A percentile compares a stretch with the other conserved stretches of the same genome.
Evolutionary conservation across 495 filamentous ascomycete genomes (phyloP).

Genomic region (Choiromyces venosus): DNA sequence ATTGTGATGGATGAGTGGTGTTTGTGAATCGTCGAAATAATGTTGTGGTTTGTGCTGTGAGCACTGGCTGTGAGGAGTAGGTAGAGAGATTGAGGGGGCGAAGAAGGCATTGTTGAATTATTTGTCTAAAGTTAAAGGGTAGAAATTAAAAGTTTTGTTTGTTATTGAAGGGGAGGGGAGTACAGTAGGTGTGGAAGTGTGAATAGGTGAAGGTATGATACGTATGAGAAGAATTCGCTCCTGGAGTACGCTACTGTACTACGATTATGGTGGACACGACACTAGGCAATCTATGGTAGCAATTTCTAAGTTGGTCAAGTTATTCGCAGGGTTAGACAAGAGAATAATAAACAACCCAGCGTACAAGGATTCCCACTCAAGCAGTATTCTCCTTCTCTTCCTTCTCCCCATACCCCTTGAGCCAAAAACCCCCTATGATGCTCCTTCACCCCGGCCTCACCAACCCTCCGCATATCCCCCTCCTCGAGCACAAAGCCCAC

Average conservation of each 20-base stretch:
- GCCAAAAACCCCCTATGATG: conserved; percentile 60
- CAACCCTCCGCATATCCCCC: conserved; percentile 59
- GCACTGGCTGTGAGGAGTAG: not conserved
- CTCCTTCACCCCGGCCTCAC: conserved; percentile 61
- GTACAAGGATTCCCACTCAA: too few relatives aligned
- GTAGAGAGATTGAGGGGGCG: not conserved
- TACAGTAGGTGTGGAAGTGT: too few relatives aligned
- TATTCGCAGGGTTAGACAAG: too few relatives aligned
- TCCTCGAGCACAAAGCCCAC: conserved; percentile 59
- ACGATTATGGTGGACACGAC: too few relatives aligned
- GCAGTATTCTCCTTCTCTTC: not conserved
- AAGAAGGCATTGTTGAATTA: not conserved
- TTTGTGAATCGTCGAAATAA: not conserved
- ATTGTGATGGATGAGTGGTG: too few relatives aligned
- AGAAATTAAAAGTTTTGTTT: not conserved
- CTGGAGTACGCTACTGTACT: too few relatives aligned
- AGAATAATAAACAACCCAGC: too few relatives aligned
- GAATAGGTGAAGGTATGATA: too few relatives aligned
- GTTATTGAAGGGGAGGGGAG: too few relatives aligned
- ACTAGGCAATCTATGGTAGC: too few relatives aligned
- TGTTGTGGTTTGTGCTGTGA: not conserved
- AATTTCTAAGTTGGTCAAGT: too few relatives aligned
- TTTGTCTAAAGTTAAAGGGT: not conserved
- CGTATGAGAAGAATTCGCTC: too few relatives aligned
- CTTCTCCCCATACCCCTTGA: conserved; percentile 47